phyloP scores from a whole-genome alignment of 805 yeast species.

The Teunomyces tritomae region DNA sequence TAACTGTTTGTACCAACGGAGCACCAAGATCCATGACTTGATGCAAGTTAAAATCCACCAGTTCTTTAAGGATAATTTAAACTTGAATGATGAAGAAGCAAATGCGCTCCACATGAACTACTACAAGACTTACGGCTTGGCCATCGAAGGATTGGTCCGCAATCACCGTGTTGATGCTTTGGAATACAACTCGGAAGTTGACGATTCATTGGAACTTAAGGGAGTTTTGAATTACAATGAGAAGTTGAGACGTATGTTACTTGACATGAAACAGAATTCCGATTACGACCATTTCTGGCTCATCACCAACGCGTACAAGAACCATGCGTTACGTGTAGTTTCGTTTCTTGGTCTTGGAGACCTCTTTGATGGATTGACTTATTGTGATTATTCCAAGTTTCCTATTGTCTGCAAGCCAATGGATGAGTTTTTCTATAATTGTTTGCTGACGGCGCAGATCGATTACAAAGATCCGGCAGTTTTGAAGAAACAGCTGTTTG shows the following conservation, averaged over 20 bases:
- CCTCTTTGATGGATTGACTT: slow-evolving; percentile 89
- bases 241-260: slow-evolving; percentile 50
- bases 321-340: slow-evolving; percentile 81
- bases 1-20: slow-evolving; percentile 79
- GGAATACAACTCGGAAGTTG: slow-evolving; percentile 85
- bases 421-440: slow-evolving; percentile 59
- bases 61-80: slow-evolving; percentile 66
- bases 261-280: slow-evolving; percentile 38
- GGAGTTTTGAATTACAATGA: slow-evolving; percentile 66
- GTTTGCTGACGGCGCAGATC: slow-evolving; percentile 64
- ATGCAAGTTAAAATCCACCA: slow-evolving; percentile 86
- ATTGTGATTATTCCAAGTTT: slow-evolving; percentile 75
- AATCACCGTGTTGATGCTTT: slow-evolving; percentile 76
- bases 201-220: slow-evolving; percentile 87
- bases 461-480: slow-evolving; percentile 29
- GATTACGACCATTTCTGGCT: slow-evolving; percentile 80
- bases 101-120: slow-evolving; percentile 65
- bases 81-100: slow-evolving; percentile 72
- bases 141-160: slow-evolving; percentile 82
- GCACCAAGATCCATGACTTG: slow-evolving; percentile 73
- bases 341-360: slow-evolving; percentile 86
- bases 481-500: slow-evolving; percentile 57
- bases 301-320: slow-evolving; percentile 90
- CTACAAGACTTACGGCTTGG: slow-evolving; percentile 86
- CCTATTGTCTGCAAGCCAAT: slow-evolving; percentile 90